These are phyloP conservation scores for Starmerella geochares DNA, from an alignment of 805 yeast species.

Conservation along the genomic window DNA sequence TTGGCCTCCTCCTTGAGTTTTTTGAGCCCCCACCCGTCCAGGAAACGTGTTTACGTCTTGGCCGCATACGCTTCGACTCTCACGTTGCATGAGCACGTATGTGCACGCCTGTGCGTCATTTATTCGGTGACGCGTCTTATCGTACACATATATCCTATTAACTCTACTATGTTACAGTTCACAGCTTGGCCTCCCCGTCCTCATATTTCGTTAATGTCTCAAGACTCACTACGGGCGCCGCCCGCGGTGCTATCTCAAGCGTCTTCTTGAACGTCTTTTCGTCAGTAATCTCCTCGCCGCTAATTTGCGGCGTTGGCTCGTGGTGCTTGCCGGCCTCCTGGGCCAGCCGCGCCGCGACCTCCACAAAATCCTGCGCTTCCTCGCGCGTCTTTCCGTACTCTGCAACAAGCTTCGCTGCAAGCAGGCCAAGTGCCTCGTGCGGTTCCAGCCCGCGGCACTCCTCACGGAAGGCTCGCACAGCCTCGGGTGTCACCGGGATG, in stretches of 20 bases:
- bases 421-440: slow-evolving; percentile 18
- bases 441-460: slow-evolving; percentile 20
- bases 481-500: slow-evolving; percentile 22
- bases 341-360: slow-evolving; percentile 3
- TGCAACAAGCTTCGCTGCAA: slow-evolving; percentile 9
- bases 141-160: too few species aligned
- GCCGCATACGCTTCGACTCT: too few species aligned
- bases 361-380: slow-evolving; percentile 28
- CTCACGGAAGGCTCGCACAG: slow-evolving; percentile 12
- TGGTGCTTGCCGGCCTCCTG: slow-evolving; percentile 4
- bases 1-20: too few species aligned
- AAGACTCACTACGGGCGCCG: slow-evolving; percentile 10
- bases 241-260: slow-evolving; percentile 13
- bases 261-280: slow-evolving; percentile 8
- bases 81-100: too few species aligned
- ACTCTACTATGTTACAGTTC: background rate
- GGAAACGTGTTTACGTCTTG: too few species aligned
- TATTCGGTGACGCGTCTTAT: too few species aligned
- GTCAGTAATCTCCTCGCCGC: slow-evolving; percentile 10
- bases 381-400: slow-evolving; percentile 24
- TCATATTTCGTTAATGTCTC: slow-evolving; percentile 10
- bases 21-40: too few species aligned
- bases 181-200: slow-evolving; percentile 14
- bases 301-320: background rate
- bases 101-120: too few species aligned